phyloP scores from a whole-genome alignment of 306 rosid genomes.

The Rubus idaeus region DNA sequence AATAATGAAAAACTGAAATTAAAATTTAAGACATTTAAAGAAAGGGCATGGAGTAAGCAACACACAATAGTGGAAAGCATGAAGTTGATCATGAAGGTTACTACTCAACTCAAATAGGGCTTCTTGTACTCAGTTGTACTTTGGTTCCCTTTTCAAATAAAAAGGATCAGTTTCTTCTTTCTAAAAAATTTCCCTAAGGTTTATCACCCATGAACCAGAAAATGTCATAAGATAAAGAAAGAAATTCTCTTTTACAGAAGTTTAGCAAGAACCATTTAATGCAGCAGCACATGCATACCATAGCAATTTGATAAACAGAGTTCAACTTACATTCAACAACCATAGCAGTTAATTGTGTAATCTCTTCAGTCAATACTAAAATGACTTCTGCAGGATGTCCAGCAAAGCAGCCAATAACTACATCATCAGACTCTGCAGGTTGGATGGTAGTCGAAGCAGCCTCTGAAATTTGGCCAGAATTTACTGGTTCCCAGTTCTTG shows the following conservation, averaged over 20 bases:
- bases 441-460: constrained; percentile 44
- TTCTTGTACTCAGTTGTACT: not conserved
- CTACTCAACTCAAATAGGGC: not conserved
- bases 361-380: constrained; percentile 69
- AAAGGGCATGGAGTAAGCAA: too few species aligned
- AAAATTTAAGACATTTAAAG: too few species aligned
- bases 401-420: constrained; percentile 77
- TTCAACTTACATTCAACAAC: constrained; percentile 75
- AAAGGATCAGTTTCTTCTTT: not conserved
- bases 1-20: not conserved
- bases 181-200: not conserved
- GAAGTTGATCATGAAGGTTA: not conserved
- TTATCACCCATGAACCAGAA: not conserved
- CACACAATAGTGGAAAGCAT: not conserved
- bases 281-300: not conserved
- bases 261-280: not conserved
- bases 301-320: constrained; percentile 9
- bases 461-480: constrained; percentile 56
- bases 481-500: constrained; percentile 85
- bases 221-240: not conserved
- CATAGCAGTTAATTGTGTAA: constrained; percentile 61
- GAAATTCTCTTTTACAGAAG: not conserved
- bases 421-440: constrained; percentile 51
- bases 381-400: constrained; percentile 96
- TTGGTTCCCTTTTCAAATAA: not conserved